phyloP scores from a whole-genome alignment of 2,329 filamentous ascomycete species.

The Sclerotinia borealis region DNA sequence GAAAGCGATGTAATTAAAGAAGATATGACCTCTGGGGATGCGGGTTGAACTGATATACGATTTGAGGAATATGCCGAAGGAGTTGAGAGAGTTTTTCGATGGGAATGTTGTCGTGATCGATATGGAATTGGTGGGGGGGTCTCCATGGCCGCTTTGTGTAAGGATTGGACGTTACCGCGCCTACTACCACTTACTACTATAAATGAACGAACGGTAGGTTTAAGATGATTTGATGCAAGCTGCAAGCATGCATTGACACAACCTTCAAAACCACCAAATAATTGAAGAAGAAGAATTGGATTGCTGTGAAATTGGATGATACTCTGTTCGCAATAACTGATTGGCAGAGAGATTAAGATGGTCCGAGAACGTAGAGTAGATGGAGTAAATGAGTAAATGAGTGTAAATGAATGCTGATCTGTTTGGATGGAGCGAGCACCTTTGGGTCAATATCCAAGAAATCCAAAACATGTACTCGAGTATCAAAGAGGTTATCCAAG shows the following conservation, averaged over 20 bases:
- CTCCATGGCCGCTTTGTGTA: slow-evolving; percentile 25
- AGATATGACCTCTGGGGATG: slow-evolving; percentile 62
- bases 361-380: background rate
- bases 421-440: background rate
- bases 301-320: background rate
- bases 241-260: slow-evolving; percentile 29
- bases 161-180: slow-evolving; percentile 16
- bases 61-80: slow-evolving; percentile 27
- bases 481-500: background rate
- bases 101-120: slow-evolving; percentile 26
- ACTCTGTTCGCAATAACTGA: background rate
- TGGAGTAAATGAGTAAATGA: background rate
- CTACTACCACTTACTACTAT: too few species aligned
- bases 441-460: background rate
- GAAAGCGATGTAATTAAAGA: slow-evolving; percentile 64
- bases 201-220: slow-evolving; percentile 11
- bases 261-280: slow-evolving; percentile 18
- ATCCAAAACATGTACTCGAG: too few species aligned
- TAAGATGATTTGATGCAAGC: slow-evolving; percentile 21
- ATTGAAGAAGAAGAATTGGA: slow-evolving; percentile 3
- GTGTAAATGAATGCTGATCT: slow-evolving; percentile 1
- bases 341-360: background rate
- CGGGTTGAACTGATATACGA: slow-evolving; percentile 30
- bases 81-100: slow-evolving; percentile 29
- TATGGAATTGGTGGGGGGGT: slow-evolving; percentile 28